A percentile compares a stretch with the other conserved stretches of the same genome.
These are phyloP conservation scores for Podospora sp. DNA, from an alignment of 495 filamentous ascomycete species.

Conservation along the genomic window DNA sequence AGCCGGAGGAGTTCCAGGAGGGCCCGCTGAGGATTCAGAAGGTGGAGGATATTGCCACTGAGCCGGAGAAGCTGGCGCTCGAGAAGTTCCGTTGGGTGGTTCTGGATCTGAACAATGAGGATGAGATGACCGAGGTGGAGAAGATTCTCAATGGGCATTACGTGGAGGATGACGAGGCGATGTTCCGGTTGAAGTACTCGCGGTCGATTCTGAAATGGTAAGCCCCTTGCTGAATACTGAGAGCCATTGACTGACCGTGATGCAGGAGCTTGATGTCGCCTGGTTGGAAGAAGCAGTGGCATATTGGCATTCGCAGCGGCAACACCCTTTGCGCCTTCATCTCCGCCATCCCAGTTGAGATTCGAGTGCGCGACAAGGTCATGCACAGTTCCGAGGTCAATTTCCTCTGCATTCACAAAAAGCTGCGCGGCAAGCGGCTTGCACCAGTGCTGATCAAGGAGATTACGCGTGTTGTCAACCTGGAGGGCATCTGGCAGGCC, in stretches of 20 bases:
- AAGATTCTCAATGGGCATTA: slow-evolving; percentile 89
- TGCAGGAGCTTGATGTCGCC: slow-evolving; percentile 86
- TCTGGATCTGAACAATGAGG: slow-evolving; percentile 70
- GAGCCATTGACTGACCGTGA: slow-evolving; percentile 27
- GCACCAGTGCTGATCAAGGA: slow-evolving; percentile 95
- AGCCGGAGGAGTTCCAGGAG: slow-evolving; percentile 48
- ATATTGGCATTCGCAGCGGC: slow-evolving; percentile 83
- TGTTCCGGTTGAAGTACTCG: slow-evolving; percentile 97
- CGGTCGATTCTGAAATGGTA: slow-evolving; percentile 85
- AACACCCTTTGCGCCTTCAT: slow-evolving; percentile 92
- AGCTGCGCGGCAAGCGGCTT: slow-evolving; percentile 88
- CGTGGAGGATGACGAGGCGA: slow-evolving; percentile 93
- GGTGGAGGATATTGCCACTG: slow-evolving; percentile 71
- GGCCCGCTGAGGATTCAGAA: slow-evolving; percentile 65
- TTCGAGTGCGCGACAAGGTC: slow-evolving; percentile 75
- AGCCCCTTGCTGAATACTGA: slow-evolving; percentile 13
- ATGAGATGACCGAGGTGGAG: slow-evolving; percentile 76
- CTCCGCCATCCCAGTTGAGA: slow-evolving; percentile 79
- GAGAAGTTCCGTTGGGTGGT: slow-evolving; percentile 93
- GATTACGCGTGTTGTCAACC: slow-evolving; percentile 87
- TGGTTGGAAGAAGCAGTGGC: slow-evolving; percentile 95
- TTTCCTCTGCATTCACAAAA: slow-evolving; percentile 97
- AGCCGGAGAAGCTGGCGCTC: slow-evolving; percentile 61
- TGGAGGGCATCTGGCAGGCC: slow-evolving; percentile 83
- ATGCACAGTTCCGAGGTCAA: slow-evolving; percentile 90